Evolutionary conservation across 1,139 yeast species (phyloP).

Genomic region (Eremothecium sinecaudum): DNA sequence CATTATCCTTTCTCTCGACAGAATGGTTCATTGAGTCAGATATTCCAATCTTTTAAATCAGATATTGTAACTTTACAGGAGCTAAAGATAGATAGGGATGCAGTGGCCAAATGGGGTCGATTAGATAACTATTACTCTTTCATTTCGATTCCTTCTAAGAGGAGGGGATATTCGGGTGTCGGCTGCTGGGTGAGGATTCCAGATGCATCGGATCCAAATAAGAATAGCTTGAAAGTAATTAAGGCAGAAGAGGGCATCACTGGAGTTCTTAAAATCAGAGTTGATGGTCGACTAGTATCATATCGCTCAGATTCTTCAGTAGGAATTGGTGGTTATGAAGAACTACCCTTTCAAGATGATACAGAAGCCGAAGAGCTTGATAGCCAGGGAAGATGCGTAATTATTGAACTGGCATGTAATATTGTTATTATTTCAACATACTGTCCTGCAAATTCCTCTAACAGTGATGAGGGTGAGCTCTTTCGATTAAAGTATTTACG

Average conservation of each 20-base stretch:
- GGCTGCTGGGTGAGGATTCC: constrained; percentile 67
- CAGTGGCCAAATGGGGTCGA: constrained; percentile 45
- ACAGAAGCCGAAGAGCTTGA: constrained; percentile 47
- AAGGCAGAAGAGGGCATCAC: constrained; percentile 90
- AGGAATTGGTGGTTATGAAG: constrained; percentile 70
- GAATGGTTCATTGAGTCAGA: constrained; percentile 37
- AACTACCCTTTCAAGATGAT: constrained; percentile 27
- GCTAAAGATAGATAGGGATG: constrained; percentile 49
- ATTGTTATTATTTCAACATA: constrained; percentile 67
- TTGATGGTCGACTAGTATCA: constrained; percentile 18
- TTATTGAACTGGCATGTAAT: constrained; percentile 58
- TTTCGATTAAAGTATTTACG: constrained; percentile 51
- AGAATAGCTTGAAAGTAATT: constrained; percentile 40
- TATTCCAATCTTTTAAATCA: constrained; percentile 51
- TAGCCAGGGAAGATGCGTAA: constrained; percentile 73
- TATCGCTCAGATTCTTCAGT: constrained; percentile 20
- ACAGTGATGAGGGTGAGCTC: constrained; percentile 59
- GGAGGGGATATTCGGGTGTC: constrained; percentile 88
- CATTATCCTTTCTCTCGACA: constrained; percentile 73
- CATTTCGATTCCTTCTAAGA: constrained; percentile 54
- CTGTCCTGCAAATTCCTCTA: constrained; percentile 84
- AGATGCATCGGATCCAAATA: constrained; percentile 34
- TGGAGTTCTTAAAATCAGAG: constrained; percentile 43
- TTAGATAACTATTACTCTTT: constrained; percentile 53
- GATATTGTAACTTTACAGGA: constrained; percentile 83